Evolutionary conservation across 345 rosid genomes (phyloP).

Genomic region (Anacardium occidentale): DNA sequence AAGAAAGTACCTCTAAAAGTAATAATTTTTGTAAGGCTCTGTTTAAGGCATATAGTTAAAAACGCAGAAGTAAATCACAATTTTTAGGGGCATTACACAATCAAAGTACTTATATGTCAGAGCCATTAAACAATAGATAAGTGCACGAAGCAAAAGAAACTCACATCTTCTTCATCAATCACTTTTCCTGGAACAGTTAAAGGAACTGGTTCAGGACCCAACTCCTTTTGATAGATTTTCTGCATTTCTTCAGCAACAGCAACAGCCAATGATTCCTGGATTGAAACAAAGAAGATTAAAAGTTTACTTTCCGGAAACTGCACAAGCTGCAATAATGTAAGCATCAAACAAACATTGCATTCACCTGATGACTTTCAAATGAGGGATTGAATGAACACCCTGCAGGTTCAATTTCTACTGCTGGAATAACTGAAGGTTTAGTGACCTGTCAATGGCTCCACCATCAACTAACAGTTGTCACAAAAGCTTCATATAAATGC

Average conservation of each 20-base stretch:
- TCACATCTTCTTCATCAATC: conserved; percentile 70
- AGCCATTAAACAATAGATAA: background rate
- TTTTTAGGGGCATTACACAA: background rate
- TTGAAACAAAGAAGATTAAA: conserved; percentile 11
- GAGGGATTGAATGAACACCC: conserved; percentile 95
- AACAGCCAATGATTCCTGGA: conserved; percentile 81
- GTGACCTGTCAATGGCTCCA: conserved; percentile 32
- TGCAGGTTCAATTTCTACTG: conserved; percentile 90
- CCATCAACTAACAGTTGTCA: background rate
- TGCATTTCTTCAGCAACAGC: conserved; percentile 98
- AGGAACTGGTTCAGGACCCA: conserved; percentile 93
- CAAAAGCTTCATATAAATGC: background rate
- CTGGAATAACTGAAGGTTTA: conserved; percentile 66
- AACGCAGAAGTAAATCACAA: background rate
- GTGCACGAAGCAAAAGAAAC: conserved; percentile 21
- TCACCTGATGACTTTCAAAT: conserved; percentile 78
- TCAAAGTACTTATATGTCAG: background rate
- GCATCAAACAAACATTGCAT: background rate
- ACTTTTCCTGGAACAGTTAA: conserved; percentile 60
- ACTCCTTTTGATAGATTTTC: conserved; percentile 67
- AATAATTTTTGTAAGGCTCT: conserved; percentile 14
- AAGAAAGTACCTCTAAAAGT: conserved; percentile 65
- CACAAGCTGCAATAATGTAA: background rate
- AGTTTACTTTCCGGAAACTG: background rate
- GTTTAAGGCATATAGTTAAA: background rate